Percentiles rank a stretch among this genome's conserved stretches.
Conservation (phyloP, 306 rosid species). For the Argentina anserina region DNA sequence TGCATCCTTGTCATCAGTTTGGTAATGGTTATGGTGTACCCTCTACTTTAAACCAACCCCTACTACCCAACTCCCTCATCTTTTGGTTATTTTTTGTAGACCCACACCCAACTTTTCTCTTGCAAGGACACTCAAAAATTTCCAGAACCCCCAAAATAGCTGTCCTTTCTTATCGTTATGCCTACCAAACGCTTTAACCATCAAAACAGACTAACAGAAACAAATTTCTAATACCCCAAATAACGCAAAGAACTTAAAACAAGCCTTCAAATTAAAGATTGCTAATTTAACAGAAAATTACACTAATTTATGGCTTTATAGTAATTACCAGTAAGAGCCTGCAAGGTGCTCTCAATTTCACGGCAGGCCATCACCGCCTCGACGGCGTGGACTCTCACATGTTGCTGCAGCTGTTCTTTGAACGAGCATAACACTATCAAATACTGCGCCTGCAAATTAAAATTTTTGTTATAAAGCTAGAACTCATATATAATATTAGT, state of each 20-base stretch:
- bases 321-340: constrained; percentile 76
- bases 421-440: constrained; percentile 72
- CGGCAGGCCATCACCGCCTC: constrained; percentile 99
- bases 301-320: background rate
- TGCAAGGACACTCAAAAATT: constrained; percentile 23
- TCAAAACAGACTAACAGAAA: background rate
- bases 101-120: constrained; percentile 45
- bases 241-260: background rate
- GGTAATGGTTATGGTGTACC: constrained; percentile 20
- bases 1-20: constrained; percentile 14
- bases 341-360: constrained; percentile 89
- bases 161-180: constrained; percentile 15
- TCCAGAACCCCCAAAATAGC: constrained; percentile 27
- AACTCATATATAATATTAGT: background rate
- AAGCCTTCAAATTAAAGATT: background rate
- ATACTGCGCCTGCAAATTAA: constrained; percentile 65
- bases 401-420: constrained; percentile 97
- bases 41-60: constrained; percentile 41
- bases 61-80: constrained; percentile 29
- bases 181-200: constrained; percentile 29
- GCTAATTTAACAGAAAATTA: background rate
- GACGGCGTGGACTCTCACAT: constrained; percentile 95
- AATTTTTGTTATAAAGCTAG: background rate
- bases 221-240: background rate
- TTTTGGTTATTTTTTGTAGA: constrained; percentile 23